Conservation (phyloP, 2,329 filamentous ascomycete species). For the Penicillium sp. region DNA sequence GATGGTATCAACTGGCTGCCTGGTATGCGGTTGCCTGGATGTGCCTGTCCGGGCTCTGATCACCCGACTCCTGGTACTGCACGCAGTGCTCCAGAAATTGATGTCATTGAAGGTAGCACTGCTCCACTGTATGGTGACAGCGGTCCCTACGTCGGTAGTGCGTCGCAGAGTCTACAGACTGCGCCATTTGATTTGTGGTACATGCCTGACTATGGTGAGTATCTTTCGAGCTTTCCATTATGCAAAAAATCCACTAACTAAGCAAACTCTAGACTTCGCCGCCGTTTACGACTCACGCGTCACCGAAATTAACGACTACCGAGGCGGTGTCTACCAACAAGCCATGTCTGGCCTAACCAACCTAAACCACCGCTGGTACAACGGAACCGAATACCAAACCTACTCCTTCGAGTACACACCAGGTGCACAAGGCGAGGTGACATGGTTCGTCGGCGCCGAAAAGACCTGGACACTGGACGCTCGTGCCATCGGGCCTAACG, state of each 20-base stretch:
- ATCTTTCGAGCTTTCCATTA: neutral
- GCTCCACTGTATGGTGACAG: slow-evolving; percentile 49
- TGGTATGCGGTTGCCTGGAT: slow-evolving; percentile 69
- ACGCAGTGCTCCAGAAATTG: slow-evolving; percentile 68
- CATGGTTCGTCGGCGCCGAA: slow-evolving; percentile 67
- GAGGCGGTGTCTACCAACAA: slow-evolving; percentile 63
- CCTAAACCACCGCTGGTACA: slow-evolving; percentile 66
- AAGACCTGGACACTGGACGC: slow-evolving; percentile 65
- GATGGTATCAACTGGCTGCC: slow-evolving; percentile 67
- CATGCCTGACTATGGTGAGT: slow-evolving; percentile 58
- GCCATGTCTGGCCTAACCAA: slow-evolving; percentile 62
- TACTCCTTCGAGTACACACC: slow-evolving; percentile 66
- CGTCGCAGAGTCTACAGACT: slow-evolving; percentile 66
- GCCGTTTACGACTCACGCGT: slow-evolving; percentile 63
- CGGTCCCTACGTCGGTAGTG: slow-evolving; percentile 57
- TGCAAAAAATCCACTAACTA: neutral
- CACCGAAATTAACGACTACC: slow-evolving; percentile 60
- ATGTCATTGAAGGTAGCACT: slow-evolving; percentile 69
- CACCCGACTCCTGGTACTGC: slow-evolving; percentile 66
- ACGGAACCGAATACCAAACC: slow-evolving; percentile 62
- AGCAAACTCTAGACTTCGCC: slow-evolving; percentile 52
- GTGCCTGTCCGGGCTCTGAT: slow-evolving; percentile 63
- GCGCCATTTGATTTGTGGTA: slow-evolving; percentile 72
- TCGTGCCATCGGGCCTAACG: slow-evolving; percentile 63
- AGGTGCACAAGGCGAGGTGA: slow-evolving; percentile 60